Base-by-base conservation (phyloP, 441 rosid species). In the Raphanus hybrid region DNA sequence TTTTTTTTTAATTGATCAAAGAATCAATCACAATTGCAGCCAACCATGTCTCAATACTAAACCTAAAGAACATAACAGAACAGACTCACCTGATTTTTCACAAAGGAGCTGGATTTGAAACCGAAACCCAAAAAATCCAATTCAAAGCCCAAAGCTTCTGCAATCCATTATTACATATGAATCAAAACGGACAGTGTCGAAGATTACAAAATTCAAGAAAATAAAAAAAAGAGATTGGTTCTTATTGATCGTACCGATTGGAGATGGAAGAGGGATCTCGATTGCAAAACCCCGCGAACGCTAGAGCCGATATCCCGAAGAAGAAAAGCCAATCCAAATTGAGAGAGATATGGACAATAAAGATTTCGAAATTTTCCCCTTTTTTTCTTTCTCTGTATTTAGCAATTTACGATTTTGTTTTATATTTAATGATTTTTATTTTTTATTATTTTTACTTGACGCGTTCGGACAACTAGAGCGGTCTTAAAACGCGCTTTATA, bases 81-180 rank as follows among this genome's bases (percentile, higher is more conserved):
- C 12, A 18, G 61, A 9, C 4, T 76, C 37, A 77, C 76, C 76
- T 77, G 76, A 52, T 64, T 67, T 65, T 1, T 67, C 68, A 18
- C 37, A 78, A 74, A 43, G 23, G 81, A 69, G 82, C 75, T 63
- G 65, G 62, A 76, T 69, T 67, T 67, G 64, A 50, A 57, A 39
- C 58, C 81, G 54, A 62, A 76, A 69, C 71, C 80, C 75, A 63
- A 76, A 23, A 62, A 50, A 76, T 60, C 84, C 77, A 77, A 74
- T 73, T n/a, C 71, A 69, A 76, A 73, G 75, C 71, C 72, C 7
- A 64, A n/a, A 64, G 39, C 81, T 77, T 74, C 81, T 74, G 73
- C 66, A 70, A 0, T 11, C 7, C 61, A 52, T 58, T 50, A 50
- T 14, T 54, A 8, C 59, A 67, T 1, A 27, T 12, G 20, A 68